Evolutionary conservation across 805 yeast species (phyloP).

Genomic region (Candida namnaoensis): DNA sequence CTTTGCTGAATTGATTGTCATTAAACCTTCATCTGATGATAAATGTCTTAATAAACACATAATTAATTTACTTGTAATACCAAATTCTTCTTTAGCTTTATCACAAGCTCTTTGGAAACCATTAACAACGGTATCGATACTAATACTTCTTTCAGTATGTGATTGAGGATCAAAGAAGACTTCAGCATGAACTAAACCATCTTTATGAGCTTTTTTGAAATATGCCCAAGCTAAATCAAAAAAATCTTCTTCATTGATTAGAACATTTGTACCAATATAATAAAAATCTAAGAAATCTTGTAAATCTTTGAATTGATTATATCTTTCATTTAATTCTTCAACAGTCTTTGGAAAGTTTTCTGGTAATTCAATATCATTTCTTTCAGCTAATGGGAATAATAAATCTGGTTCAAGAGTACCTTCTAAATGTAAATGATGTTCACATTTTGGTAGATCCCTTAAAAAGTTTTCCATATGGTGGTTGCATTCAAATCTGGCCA

Average conservation of each 20-base stretch:
- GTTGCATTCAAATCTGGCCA: conserved; percentile 22
- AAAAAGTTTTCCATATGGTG: conserved; percentile 41
- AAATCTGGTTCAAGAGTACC: conserved; percentile 77
- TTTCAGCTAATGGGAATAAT: conserved; percentile 57
- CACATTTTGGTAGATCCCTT: conserved; percentile 74
- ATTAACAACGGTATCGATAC: conserved; percentile 47
- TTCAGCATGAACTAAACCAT: conserved; percentile 65
- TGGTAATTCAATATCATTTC: conserved; percentile 57
- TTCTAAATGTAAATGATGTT: conserved; percentile 79
- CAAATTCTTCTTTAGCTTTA: conserved; percentile 50
- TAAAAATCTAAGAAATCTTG: conserved; percentile 76
- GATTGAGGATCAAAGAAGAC: conserved; percentile 83
- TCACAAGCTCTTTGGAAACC: conserved; percentile 65
- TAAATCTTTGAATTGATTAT: conserved; percentile 53
- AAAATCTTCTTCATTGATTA: conserved; percentile 63
- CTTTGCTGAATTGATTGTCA: conserved; percentile 45
- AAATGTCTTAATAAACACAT: conserved; percentile 79
- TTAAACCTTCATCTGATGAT: conserved; percentile 49
- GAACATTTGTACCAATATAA: conserved; percentile 75
- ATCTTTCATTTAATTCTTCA: conserved; percentile 49
- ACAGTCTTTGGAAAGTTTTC: conserved; percentile 49
- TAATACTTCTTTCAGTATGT: conserved; percentile 59
- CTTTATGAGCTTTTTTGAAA: conserved; percentile 46
- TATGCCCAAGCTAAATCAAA: conserved; percentile 72
- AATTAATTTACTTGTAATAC: conserved; percentile 62